Conservation (phyloP, 1,284 basidiomycete genomes). For the Neolentinus lepideus region DNA sequence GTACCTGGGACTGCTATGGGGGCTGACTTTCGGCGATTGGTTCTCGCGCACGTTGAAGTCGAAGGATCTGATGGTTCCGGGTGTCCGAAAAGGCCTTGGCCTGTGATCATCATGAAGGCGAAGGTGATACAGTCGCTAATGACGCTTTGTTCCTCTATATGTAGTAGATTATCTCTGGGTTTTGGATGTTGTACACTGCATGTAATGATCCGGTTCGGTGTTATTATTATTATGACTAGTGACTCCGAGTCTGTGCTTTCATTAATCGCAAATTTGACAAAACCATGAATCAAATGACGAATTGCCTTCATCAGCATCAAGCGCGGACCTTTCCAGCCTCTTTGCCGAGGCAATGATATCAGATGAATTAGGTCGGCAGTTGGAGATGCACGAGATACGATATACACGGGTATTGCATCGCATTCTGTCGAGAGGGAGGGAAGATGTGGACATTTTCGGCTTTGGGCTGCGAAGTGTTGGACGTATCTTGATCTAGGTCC, state of each 20-base stretch:
- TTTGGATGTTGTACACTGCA: not conserved
- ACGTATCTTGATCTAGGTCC: not conserved
- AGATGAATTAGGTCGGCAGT: not conserved
- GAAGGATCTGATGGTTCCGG: conserved; percentile 17
- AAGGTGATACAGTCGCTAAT: not conserved
- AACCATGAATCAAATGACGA: no score
- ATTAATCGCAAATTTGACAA: no score
- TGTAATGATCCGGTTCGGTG: not conserved
- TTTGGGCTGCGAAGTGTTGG: not conserved
- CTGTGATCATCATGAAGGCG: not conserved
- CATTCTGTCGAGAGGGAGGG: not conserved
- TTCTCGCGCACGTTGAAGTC: conserved; percentile 17
- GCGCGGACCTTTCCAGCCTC: no score
- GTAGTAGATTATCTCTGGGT: no score
- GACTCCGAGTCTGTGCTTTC: no score
- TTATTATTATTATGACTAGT: not conserved
- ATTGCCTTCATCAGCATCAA: no score
- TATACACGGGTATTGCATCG: not conserved
- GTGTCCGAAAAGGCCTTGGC: conserved; percentile 8
- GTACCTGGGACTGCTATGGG: conserved; percentile 42
- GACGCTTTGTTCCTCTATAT: no score
- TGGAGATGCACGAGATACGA: not conserved
- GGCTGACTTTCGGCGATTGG: conserved; percentile 24
- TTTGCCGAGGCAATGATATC: not conserved
- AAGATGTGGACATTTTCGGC: conserved; percentile 2